phyloP scores from a whole-genome alignment of 352 stramenopile genomes.

The Aphanomyces stellatus region DNA sequence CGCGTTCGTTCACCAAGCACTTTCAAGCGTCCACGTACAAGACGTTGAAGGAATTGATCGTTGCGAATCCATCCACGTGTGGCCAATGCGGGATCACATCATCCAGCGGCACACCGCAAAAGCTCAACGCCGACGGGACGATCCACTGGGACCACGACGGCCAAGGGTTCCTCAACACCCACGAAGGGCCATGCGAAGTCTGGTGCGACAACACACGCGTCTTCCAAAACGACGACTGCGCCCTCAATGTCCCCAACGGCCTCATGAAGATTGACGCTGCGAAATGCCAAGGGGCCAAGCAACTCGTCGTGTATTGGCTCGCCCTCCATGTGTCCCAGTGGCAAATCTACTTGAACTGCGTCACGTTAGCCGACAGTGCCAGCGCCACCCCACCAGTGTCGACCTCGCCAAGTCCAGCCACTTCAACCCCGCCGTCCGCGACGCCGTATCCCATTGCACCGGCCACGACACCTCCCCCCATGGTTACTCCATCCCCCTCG shows the following conservation, averaged over 20 bases:
- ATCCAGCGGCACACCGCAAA: not conserved
- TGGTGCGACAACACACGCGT: constrained; percentile 29
- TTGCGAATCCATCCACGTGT: not conserved
- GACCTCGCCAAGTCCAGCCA: not conserved
- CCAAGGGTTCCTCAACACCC: constrained; percentile 28
- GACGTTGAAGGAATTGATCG: constrained; percentile 10
- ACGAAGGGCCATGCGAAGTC: constrained; percentile 29
- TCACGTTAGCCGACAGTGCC: not conserved
- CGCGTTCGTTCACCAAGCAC: not conserved
- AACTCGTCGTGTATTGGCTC: constrained; percentile 37
- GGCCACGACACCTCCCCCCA: no score
- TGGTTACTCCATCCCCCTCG: no score
- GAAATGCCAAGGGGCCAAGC: constrained; percentile 25
- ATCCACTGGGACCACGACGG: constrained; percentile 13
- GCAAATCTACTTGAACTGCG: constrained; percentile 37
- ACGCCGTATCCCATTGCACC: no score
- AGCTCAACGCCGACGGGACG: not conserved
- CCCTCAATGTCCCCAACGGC: not conserved
- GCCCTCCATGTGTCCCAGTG: constrained; percentile 27
- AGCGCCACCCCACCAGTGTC: not conserved
- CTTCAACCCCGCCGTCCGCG: not conserved
- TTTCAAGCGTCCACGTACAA: constrained; percentile 10
- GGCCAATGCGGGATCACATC: constrained; percentile 5
- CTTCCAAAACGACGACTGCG: constrained; percentile 32
- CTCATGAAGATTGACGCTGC: not conserved